These are phyloP conservation scores for Camellia oleifera DNA, from an alignment of 179 eudicot species.

Conservation along the genomic window DNA sequence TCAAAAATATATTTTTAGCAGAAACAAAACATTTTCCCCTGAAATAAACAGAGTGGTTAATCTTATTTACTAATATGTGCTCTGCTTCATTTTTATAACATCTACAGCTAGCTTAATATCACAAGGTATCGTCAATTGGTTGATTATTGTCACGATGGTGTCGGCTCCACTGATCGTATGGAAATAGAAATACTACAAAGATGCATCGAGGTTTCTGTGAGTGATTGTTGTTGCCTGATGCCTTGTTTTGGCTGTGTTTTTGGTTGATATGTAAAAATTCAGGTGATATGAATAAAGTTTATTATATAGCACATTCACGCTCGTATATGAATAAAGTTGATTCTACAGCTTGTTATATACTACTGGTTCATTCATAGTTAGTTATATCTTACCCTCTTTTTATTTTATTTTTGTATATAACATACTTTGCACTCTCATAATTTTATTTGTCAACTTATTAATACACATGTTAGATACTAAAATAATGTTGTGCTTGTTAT, in stretches of 20 bases:
- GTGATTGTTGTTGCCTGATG: not conserved
- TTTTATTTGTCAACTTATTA: not conserved
- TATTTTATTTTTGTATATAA: no score
- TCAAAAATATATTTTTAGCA: no score
- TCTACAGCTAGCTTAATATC: constrained; percentile 8
- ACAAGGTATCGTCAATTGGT: constrained; percentile 1
- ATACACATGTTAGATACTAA: no score
- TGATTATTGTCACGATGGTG: not conserved
- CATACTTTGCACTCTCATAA: not conserved
- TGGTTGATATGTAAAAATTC: not conserved
- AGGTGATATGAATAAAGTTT: not conserved
- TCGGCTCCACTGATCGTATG: not conserved
- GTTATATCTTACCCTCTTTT: no score
- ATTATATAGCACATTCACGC: not conserved
- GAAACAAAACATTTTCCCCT: no score
- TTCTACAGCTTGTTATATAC: not conserved
- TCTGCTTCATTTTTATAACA: not conserved
- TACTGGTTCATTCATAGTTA: no score
- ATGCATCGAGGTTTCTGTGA: not conserved
- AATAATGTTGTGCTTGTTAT: no score
- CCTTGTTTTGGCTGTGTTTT: not conserved
- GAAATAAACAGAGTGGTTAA: no score
- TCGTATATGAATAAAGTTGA: not conserved
- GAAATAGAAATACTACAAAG: constrained; percentile 10
- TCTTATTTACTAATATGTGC: no score